phyloP scores from a whole-genome alignment of 495 filamentous ascomycete species.

The Clohesyomyces aquaticus region DNA sequence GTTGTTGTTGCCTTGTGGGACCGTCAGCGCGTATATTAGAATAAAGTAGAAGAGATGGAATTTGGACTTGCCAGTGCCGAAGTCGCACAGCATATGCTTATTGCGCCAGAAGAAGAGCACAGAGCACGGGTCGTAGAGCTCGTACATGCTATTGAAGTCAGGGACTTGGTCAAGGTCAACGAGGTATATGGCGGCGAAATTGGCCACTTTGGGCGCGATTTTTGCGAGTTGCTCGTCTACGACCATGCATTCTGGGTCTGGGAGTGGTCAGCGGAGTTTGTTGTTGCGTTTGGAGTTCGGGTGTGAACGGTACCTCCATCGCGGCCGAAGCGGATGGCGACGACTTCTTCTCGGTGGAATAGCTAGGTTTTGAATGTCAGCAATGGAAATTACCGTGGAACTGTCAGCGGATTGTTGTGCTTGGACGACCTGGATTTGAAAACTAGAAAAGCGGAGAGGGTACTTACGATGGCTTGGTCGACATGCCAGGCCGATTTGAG shows the following conservation, averaged over 20 bases:
- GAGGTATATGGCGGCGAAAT: slow-evolving; percentile 93
- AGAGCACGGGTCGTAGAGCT: slow-evolving; percentile 63
- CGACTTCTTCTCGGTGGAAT: slow-evolving; percentile 80
- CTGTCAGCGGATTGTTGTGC: too few species aligned
- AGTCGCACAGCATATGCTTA: slow-evolving; percentile 81
- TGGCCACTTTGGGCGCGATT: slow-evolving; percentile 76
- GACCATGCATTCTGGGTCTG: slow-evolving; percentile 58
- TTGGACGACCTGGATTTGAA: too few species aligned
- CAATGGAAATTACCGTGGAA: too few species aligned
- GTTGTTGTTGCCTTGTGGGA: slow-evolving; percentile 4
- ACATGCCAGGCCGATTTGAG: slow-evolving; percentile 87
- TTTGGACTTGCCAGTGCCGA: slow-evolving; percentile 92
- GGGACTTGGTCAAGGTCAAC: slow-evolving; percentile 95
- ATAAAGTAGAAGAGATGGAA: slow-evolving; percentile 74
- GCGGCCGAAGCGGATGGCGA: slow-evolving; percentile 90
- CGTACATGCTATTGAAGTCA: slow-evolving; percentile 94
- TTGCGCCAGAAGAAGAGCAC: slow-evolving; percentile 94
- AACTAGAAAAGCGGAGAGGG: too few species aligned
- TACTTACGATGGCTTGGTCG: slow-evolving; percentile 74
- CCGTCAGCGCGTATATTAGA: not conserved
- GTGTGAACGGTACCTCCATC: too few species aligned
- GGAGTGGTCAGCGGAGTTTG: too few species aligned
- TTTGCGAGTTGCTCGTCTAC: slow-evolving; percentile 27
- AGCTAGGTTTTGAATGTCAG: slow-evolving; percentile 4
- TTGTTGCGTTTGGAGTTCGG: too few species aligned